Base-by-base conservation (phyloP, 345 rosid genomes). In the Reutealis trisperma region DNA sequence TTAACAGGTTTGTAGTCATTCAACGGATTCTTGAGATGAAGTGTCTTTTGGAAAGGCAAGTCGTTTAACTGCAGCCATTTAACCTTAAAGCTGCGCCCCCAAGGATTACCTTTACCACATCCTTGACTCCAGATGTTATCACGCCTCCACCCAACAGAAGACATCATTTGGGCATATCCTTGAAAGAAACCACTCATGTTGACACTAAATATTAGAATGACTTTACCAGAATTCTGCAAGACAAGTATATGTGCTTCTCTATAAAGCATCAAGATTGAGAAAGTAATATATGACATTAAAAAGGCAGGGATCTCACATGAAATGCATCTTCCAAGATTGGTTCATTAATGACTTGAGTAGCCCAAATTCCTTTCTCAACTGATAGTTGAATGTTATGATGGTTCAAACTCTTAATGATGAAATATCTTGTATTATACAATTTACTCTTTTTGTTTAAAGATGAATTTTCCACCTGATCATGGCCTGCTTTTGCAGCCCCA, bases 171-270 rank as follows among this genome's bases (percentile, higher is more conserved):
- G 75, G 98, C 97, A 86, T 95, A 95, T 70, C 99, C 99, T 93
- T 95, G 98, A 87, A 95, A 93, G 90, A 88, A 93, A 76, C 99
- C 99, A 71, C 99, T 95, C 99, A 90, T 95, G 90, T 95, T 95
- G 86, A 95, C 98, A 82, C 98, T 93, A 82, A 91, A 93, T 77
- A 95, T 91, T 65, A 95, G 84, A 84, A 95, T 80, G 63, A 95
- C 98, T 83, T 85, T 87, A 75, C 91, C 87, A 73, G 98, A 93
- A 74, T 87, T 93, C 98, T 95, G 92, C 91, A 88, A 78, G 78
- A 78, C 87, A 87, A 57, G 77, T 59, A 70, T 72, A 83, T 76
- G 79, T 70, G 73, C 81, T 72, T 41, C 79, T 61, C 62, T 47
- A 71, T 79, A 67, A 73, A 73, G 71, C 74, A 77, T 71, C 62